phyloP scores from a whole-genome alignment of 352 stramenopile species.

The Albugo candida region DNA sequence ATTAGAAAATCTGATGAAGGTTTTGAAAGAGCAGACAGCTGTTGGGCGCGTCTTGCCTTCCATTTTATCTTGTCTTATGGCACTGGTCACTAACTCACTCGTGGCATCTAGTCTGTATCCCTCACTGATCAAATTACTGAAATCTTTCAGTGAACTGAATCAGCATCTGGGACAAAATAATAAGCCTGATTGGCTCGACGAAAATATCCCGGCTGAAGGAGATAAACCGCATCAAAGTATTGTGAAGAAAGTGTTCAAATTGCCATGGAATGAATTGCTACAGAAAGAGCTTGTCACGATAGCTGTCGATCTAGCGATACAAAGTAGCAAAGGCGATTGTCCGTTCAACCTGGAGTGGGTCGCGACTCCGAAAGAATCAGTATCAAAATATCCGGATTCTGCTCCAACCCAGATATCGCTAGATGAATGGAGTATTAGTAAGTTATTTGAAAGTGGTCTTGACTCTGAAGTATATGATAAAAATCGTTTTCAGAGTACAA shows the following conservation, averaged over 20 bases:
- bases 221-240: not conserved
- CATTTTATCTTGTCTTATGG: not conserved
- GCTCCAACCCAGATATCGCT: no score
- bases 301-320: conserved; percentile 28
- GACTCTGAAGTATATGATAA: no score
- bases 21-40: not conserved
- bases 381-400: no score
- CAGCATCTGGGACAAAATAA: no score
- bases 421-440: no score
- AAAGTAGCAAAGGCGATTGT: conserved; percentile 22
- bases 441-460: no score
- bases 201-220: no score
- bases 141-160: not conserved
- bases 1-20: not conserved
- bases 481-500: no score
- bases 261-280: conserved; percentile 35
- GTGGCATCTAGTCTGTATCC: not conserved
- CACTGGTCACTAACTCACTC: not conserved
- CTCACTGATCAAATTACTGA: not conserved
- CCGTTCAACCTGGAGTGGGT: conserved; percentile 6
- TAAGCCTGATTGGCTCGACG: no score
- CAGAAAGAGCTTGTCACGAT: conserved; percentile 46
- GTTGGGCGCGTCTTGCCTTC: not conserved
- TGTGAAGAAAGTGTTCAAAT: conserved; percentile 16
- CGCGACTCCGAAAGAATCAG: no score